Base-by-base conservation (phyloP, 192 early-diverging fungal genomes). In the Haplosporangium gracile region DNA sequence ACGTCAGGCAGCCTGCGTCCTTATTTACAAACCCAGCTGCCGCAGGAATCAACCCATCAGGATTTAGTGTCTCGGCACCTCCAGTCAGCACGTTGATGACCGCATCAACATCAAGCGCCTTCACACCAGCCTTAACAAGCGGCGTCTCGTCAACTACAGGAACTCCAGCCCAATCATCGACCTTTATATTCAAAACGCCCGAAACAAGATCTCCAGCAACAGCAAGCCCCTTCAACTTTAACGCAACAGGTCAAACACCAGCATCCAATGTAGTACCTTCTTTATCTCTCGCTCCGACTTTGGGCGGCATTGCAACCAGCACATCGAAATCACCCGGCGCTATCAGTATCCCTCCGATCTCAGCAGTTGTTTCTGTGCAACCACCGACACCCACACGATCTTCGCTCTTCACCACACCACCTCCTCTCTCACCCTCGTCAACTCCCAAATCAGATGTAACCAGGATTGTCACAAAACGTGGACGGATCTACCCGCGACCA, bases 371-470 rank as follows among this genome's bases (percentile, higher is more conserved):
- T 11, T 65, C 71, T 5, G 18, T 18, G 8, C 22, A 20, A 20
- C 49, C 71, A 47, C 15, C 57, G 29, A 34, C 42, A 15, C 43
- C 78, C 7, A 39, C 51, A 10, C 76, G 55, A 47, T 49, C 73
- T 22, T n/a, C 72, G 5, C 43, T 40, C 6, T 43, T 45, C 43
- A 69, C 47, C 8, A 63, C 76, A 32, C 42, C 60, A n/a, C 49
- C 60, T 16, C 45, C 65, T n/a, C 18, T 68, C 20, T 16, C 57
- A 11, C 16, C 68, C 32, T 53, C 71, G 7, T 40, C 69, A 4
- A 26, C 78, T 74, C 79, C 79, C 6, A 77, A 70, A 32, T 80
- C 84, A 9, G 83, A 85, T 74, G 74, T 78, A 0, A 77, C 55
- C 0, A 72, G 45, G 24, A 76, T 85, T 63, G 78, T 85, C 1